Percentiles rank a stretch among this genome's conserved stretches.
These are phyloP conservation scores for Coemansia sp. DNA, from an alignment of 192 early-diverging fungal genomes.

Conservation along the genomic window DNA sequence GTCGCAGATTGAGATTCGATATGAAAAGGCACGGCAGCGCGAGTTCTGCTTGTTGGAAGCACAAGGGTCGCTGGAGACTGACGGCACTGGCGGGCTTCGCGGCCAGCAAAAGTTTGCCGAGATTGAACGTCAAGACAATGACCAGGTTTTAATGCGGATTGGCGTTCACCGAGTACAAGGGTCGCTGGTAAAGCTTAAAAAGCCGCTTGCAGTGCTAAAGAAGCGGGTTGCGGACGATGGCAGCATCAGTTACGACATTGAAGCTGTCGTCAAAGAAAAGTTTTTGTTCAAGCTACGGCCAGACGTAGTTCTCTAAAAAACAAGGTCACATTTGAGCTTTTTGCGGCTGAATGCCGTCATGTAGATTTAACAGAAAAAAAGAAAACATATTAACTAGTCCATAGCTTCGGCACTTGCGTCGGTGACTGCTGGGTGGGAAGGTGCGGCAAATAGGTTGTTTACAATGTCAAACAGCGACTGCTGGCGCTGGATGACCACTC, in stretches of 20 bases:
- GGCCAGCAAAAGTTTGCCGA: conserved; percentile 43
- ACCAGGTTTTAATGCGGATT: conserved; percentile 34
- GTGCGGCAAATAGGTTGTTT: conserved; percentile 43
- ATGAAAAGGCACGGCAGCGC: conserved; percentile 24
- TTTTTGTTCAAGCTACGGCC: conserved; percentile 49
- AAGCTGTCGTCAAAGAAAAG: conserved; percentile 48
- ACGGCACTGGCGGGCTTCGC: conserved; percentile 31
- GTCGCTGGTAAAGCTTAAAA: conserved; percentile 30
- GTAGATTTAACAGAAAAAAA: not conserved
- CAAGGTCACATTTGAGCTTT: too few species aligned
- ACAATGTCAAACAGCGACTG: conserved; percentile 53
- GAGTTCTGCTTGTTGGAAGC: conserved; percentile 48
- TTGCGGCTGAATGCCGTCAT: too few species aligned
- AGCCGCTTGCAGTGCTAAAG: conserved; percentile 46
- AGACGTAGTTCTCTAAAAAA: conserved; percentile 30
- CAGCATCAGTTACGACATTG: conserved; percentile 19
- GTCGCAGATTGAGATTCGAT: conserved; percentile 45
- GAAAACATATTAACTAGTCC: conserved; percentile 35
- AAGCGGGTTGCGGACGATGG: not conserved
- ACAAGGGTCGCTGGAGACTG: conserved; percentile 49
- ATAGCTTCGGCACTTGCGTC: conserved; percentile 28
- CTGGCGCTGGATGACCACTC: conserved; percentile 50
- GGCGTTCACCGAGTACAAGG: conserved; percentile 44
- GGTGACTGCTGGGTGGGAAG: conserved; percentile 28
- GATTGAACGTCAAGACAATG: conserved; percentile 31